These are phyloP conservation scores for Anisodus acutangulus DNA, from an alignment of 257 asterid species.

Conservation along the genomic window DNA sequence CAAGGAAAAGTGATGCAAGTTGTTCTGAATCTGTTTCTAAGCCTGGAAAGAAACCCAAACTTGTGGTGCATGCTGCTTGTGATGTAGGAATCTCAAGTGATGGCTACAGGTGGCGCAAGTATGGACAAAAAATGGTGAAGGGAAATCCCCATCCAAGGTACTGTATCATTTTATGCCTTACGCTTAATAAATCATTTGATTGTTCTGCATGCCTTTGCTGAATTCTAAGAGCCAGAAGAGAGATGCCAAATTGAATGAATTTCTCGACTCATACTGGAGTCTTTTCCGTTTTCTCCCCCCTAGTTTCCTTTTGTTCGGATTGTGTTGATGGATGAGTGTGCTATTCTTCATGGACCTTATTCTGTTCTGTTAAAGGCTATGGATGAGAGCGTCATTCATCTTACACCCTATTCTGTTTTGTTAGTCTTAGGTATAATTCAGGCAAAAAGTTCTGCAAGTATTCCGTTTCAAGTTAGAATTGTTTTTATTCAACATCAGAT, in stretches of 20 bases:
- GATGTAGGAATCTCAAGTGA: slow-evolving; percentile 91
- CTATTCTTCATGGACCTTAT: not conserved
- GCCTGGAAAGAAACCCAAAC: slow-evolving; percentile 75
- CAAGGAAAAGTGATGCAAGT: slow-evolving; percentile 54
- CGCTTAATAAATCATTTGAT: not conserved
- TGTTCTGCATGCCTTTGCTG: not conserved
- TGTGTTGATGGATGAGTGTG: slow-evolving; percentile 7
- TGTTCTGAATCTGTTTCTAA: slow-evolving; percentile 56
- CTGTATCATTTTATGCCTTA: slow-evolving; percentile 29
- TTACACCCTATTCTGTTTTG: not conserved
- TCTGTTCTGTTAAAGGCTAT: not conserved
- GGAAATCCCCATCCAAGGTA: slow-evolving; percentile 98
- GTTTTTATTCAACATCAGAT: not conserved
- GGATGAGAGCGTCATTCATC: not conserved
- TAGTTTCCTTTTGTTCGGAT: not conserved
- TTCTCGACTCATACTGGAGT: not conserved
- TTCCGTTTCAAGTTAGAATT: not conserved
- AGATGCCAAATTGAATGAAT: not conserved
- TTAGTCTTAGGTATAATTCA: not conserved
- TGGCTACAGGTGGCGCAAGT: slow-evolving; percentile 98
- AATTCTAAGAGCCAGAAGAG: not conserved
- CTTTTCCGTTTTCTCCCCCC: not conserved
- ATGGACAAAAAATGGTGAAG: slow-evolving; percentile 96
- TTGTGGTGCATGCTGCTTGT: slow-evolving; percentile 86
- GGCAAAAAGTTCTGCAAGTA: not conserved